These are phyloP conservation scores for Monosporascus sp. DNA, from an alignment of 2,329 filamentous ascomycete species.

Conservation along the genomic window DNA sequence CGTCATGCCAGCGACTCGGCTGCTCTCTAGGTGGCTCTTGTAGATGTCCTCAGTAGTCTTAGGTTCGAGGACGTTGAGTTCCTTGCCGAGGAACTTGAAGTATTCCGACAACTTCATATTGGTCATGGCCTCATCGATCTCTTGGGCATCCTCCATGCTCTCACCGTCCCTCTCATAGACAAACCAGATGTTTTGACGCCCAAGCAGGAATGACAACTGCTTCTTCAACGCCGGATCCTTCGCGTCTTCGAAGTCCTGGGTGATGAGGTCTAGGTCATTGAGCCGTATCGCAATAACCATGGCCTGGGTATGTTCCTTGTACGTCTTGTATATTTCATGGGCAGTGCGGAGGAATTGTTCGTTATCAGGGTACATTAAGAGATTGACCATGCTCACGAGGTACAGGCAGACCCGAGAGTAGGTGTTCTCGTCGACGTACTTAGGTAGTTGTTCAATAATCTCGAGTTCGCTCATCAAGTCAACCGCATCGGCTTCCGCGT, in stretches of 20 bases:
- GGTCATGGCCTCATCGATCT: constrained; percentile 76
- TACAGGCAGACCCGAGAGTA: constrained; percentile 92
- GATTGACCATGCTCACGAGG: constrained; percentile 98
- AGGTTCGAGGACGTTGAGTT: constrained; percentile 93
- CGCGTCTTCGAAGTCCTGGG: constrained; percentile 73
- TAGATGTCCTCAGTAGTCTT: constrained; percentile 98
- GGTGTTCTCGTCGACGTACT: constrained; percentile 89
- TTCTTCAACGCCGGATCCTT: constrained; percentile 79
- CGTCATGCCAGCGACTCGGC: constrained; percentile 83
- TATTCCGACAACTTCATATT: constrained; percentile 86
- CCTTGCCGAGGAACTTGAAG: constrained; percentile 90
- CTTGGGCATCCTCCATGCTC: constrained; percentile 63
- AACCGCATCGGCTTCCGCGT: constrained; percentile 95
- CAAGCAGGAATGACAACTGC: constrained; percentile 90
- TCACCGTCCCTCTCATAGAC: constrained; percentile 58
- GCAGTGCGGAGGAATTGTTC: constrained; percentile 90
- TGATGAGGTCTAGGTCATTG: constrained; percentile 80
- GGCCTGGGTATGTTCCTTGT: constrained; percentile 89
- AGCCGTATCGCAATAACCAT: constrained; percentile 91
- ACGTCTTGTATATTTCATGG: constrained; percentile 87
- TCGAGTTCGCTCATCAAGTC: constrained; percentile 96
- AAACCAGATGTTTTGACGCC: constrained; percentile 82
- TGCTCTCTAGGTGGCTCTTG: constrained; percentile 97
- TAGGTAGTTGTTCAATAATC: constrained; percentile 86
- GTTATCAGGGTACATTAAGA: constrained; percentile 96